Conservation (phyloP, 2,329 filamentous ascomycete genomes). For the Xylariales sp. region DNA sequence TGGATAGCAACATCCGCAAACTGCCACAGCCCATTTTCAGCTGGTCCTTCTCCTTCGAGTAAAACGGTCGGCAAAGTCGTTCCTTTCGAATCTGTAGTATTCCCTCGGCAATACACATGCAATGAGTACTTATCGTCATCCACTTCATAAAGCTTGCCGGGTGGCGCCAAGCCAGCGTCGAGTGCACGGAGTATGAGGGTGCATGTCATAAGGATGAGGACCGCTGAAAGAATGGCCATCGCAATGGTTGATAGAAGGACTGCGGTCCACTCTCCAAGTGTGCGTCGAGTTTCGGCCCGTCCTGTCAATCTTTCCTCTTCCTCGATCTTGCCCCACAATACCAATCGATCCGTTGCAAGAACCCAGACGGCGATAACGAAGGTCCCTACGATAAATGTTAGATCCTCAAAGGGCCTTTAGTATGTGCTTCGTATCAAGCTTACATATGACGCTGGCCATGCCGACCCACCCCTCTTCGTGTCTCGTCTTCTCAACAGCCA, state of each 20-base stretch:
- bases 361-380: conserved; percentile 75
- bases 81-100: conserved; percentile 52
- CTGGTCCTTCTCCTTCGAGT: conserved; percentile 76
- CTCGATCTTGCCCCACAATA: conserved; percentile 86
- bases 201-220: conserved; percentile 70
- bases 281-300: conserved; percentile 77
- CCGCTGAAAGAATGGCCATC: conserved; percentile 62
- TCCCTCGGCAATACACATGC: conserved; percentile 81
- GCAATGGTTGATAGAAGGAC: conserved; percentile 72
- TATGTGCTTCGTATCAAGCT: conserved; percentile 13
- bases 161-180: conserved; percentile 68
- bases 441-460: conserved; percentile 72
- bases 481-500: conserved; percentile 68
- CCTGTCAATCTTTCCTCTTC: conserved; percentile 92
- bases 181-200: conserved; percentile 75
- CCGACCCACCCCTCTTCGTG: conserved; percentile 89
- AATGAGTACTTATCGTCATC: conserved; percentile 81
- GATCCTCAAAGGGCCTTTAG: neutral
- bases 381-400: conserved; percentile 48
- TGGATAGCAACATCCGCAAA: conserved; percentile 72
- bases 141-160: conserved; percentile 74
- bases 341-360: conserved; percentile 71
- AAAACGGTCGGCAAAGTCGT: conserved; percentile 71
- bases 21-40: conserved; percentile 73
- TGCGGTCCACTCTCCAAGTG: conserved; percentile 76